Base-by-base conservation (phyloP, 805 yeast genomes). In the Candida sonorensis region DNA sequence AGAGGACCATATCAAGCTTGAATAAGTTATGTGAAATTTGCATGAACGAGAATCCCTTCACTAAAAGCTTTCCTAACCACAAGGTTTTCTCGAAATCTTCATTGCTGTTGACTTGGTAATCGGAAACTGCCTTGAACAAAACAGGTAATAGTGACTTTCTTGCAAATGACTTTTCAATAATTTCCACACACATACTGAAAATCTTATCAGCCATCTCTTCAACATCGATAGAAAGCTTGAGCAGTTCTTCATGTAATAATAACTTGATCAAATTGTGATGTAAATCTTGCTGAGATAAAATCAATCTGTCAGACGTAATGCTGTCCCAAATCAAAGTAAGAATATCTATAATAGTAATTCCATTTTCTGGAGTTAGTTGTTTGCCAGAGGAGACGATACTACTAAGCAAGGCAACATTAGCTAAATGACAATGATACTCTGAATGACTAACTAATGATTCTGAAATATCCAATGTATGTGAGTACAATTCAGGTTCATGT, bases 61-160 rank as follows among this genome's bases (percentile, higher is more conserved):
- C 64, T 31, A 83, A 46, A 0, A 79, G 36, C 8, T 62, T 56
- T 4, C 68, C 61, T 0, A 82, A 38, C 82, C 88, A 81, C 0
- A 37, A 18, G 1, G 65, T 48, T 3, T 50, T 44, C 20, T 68
- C 69, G 40, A 76, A 71, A 2, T 40, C 38, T 0, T 38, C 43
- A 1, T 51, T 36, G 31, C 57, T 43, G 0, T 41, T 36, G 1
- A 53, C 27, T 44, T 75, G 76, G 42, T 64, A 77, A 4, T 51
- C 43, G 5, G 66, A 60, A 4, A 86, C 42, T 5, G 61, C 49
- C 17, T 52, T 53, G 8, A 81, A 63, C 9, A 87, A 50, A 1
- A 66, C 45, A 0, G 95, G 88, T 16, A 85, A 55, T 7, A 87
- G 57, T 3, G 81, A 67, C 42, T 94, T 72, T 53, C 95, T 69